These are phyloP conservation scores for Vigna trinervia DNA, from an alignment of 306 rosid species.

Conservation along the genomic window DNA sequence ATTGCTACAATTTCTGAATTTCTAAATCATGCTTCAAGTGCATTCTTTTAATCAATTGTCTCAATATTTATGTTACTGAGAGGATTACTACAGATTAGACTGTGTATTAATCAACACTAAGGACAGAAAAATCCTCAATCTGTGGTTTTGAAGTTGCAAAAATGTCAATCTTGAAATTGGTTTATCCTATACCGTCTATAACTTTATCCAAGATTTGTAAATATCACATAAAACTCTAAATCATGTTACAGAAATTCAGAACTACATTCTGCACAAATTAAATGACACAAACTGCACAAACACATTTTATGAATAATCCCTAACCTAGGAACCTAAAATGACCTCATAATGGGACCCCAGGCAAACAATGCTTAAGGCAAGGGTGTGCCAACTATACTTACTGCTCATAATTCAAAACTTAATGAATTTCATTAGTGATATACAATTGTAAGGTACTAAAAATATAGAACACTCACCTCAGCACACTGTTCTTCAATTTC, in stretches of 20 bases:
- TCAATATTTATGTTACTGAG: neutral
- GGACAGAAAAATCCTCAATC: neutral
- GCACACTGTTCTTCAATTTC: conserved; percentile 94
- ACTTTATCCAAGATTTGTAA: conserved; percentile 6
- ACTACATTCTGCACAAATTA: neutral
- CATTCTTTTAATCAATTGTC: neutral
- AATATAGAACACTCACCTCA: conserved; percentile 65
- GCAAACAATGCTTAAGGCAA: neutral
- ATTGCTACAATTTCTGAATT: neutral
- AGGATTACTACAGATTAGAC: conserved; percentile 3
- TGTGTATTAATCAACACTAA: neutral
- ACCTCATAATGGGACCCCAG: neutral
- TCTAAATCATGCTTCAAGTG: neutral
- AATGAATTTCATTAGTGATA: conserved; percentile 1
- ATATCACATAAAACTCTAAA: conserved; percentile 1
- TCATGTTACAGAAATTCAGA: neutral
- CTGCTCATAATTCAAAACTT: neutral
- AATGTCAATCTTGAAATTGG: neutral
- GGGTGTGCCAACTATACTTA: neutral
- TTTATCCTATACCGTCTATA: neutral
- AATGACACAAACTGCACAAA: neutral
- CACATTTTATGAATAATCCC: conserved; percentile 16
- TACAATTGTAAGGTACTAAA: conserved; percentile 23
- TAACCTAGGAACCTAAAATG: neutral
- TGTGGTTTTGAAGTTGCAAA: conserved; percentile 18